Base-by-base conservation (phyloP, 2,329 filamentous ascomycete genomes). In the Cladosporium velox region DNA sequence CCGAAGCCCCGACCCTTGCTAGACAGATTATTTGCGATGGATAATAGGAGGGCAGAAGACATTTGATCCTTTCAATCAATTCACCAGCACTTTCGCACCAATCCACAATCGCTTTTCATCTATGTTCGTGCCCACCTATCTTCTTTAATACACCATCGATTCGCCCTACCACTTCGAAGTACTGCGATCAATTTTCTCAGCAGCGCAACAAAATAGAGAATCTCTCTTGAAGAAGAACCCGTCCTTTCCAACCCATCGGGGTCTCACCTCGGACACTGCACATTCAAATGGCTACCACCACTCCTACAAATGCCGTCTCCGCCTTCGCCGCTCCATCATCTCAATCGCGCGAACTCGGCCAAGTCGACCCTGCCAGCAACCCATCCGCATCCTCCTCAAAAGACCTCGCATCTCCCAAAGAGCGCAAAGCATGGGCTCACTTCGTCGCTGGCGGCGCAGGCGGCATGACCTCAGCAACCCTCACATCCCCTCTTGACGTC, bases 401-500 rank as follows among this genome's bases (percentile, higher is more conserved):
- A 57, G 76, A 79, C 78, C 80, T 74, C 57, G 64, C 74, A 2
- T 71, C 75, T 68, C 75, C 76, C 30, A 73, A 72, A 66, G 71
- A 75, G 58, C 71, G 74, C 73, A 93, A 93, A 78, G 93, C 92
- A 78, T 96, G 92, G 91, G 91, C 93, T 68, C 93, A 97, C 82
- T 90, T 97, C 74, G 86, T 97, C 66, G 93, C 93, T 64, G 93
- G 93, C 84, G 93, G 93, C 51, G 81, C 92, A 62, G 93, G 93
- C 72, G 93, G 93, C 72, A 96, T 97, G 89, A 93, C 92, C 21
- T 90, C 94, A 12, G 91, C 94, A 28, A 89, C 91, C n/a, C 80
- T 97, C n/a, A 97, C 94, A 1, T 93, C 92, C 10, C 94, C 94
- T 26, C 90, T 98, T 67, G 94, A 97, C 76, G 93, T 97, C 35